These are phyloP conservation scores for Phragmites australis DNA, from an alignment of 176 grass and related monocot species.

Conservation along the genomic window DNA sequence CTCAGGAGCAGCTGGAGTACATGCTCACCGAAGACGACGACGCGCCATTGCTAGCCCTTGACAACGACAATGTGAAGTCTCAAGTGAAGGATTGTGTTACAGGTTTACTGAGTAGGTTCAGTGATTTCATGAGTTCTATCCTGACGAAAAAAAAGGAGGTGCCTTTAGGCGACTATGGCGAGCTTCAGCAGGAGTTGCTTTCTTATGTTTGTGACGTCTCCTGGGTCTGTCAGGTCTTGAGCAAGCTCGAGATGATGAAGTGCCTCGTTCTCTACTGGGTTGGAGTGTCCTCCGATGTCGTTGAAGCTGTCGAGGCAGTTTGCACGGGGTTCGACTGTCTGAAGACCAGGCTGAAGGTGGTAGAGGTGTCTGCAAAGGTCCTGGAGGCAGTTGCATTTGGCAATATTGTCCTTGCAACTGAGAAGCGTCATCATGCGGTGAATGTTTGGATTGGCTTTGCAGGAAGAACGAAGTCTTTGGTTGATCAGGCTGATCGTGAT, in stretches of 20 bases:
- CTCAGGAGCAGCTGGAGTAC: conserved; percentile 90
- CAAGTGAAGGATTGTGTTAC: conserved; percentile 59
- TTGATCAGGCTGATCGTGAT: conserved; percentile 25
- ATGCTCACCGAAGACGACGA: conserved; percentile 98
- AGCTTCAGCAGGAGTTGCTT: conserved; percentile 39
- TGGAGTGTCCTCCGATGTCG: conserved; percentile 43
- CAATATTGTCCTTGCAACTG: conserved; percentile 56
- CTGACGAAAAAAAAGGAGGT: conserved; percentile 5
- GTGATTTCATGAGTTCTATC: conserved; percentile 38
- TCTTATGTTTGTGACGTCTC: conserved; percentile 61
- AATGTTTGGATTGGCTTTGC: conserved; percentile 68
- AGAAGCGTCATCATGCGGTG: conserved; percentile 47
- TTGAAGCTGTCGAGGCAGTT: conserved; percentile 16
- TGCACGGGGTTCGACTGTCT: conserved; percentile 3
- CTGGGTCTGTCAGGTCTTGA: conserved; percentile 76
- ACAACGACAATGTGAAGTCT: conserved; percentile 47
- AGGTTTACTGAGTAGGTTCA: conserved; percentile 53
- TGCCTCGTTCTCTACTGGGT: conserved; percentile 65
- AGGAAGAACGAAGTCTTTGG: conserved; percentile 41
- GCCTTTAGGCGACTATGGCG: neutral
- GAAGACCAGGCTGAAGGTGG: conserved; percentile 59
- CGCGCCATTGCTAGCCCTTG: conserved; percentile 54
- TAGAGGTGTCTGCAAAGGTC: conserved; percentile 74
- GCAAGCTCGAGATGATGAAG: conserved; percentile 95
- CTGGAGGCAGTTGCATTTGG: conserved; percentile 70